phyloP scores from a whole-genome alignment of 352 stramenopile species.

The Pythium phragmiticola region DNA sequence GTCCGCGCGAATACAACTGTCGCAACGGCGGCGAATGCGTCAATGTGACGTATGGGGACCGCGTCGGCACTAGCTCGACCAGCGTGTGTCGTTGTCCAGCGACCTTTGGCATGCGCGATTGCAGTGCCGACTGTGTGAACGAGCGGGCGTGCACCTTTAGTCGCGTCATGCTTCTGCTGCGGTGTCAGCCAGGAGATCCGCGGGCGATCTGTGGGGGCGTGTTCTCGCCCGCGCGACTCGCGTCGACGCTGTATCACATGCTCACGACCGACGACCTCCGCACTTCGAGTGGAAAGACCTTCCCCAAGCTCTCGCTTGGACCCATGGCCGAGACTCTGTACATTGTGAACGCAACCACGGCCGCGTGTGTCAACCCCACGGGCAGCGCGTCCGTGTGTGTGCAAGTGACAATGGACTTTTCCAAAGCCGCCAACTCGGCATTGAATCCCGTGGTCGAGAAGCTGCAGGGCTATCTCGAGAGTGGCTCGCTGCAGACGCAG shows the following conservation, averaged over 20 bases:
- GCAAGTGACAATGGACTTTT: constrained; percentile 44
- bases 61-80: constrained; percentile 7
- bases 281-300: constrained; percentile 36
- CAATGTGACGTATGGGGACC: constrained; percentile 25
- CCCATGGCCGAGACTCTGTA: constrained; percentile 46
- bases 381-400: constrained; percentile 31
- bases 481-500: constrained; percentile 42
- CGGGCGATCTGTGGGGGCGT: constrained; percentile 36
- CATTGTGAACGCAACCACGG: constrained; percentile 48
- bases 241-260: constrained; percentile 54
- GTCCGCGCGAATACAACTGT: constrained; percentile 54
- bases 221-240: constrained; percentile 44
- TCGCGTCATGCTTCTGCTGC: constrained; percentile 41
- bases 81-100: constrained; percentile 42
- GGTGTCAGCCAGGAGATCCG: constrained; percentile 26
- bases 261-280: constrained; percentile 39
- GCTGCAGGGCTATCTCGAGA: constrained; percentile 46
- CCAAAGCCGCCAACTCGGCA: constrained; percentile 25
- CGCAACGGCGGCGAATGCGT: constrained; percentile 45
- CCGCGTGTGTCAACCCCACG: constrained; percentile 28
- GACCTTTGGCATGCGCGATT: constrained; percentile 63
- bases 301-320: constrained; percentile 36
- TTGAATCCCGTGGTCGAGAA: constrained; percentile 43
- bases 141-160: constrained; percentile 52
- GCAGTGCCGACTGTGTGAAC: constrained; percentile 37